These are phyloP conservation scores for Begonia loranthoides DNA, from an alignment of 306 rosid genomes.

Conservation along the genomic window DNA sequence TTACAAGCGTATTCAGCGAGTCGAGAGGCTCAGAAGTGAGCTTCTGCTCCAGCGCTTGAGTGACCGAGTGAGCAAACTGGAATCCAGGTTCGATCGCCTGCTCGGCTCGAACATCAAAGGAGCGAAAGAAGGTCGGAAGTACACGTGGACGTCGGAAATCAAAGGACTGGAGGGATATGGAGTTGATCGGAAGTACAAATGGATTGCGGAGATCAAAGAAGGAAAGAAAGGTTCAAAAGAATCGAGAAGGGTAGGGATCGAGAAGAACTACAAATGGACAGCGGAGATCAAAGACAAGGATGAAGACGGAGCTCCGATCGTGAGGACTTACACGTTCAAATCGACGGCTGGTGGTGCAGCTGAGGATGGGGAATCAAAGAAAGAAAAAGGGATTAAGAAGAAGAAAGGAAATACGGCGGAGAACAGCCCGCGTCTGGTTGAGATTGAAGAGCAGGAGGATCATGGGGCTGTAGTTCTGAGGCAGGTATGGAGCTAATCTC, in stretches of 20 bases:
- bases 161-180: constrained; percentile 38
- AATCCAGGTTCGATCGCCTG: constrained; percentile 53
- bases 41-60: constrained; percentile 27
- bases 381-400: constrained; percentile 7
- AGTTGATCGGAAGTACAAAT: constrained; percentile 60
- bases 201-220: constrained; percentile 51
- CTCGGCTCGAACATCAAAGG: constrained; percentile 7
- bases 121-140: constrained; percentile 42
- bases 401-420: constrained; percentile 27
- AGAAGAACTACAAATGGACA: constrained; percentile 56
- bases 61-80: constrained; percentile 58
- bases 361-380: constrained; percentile 7
- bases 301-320: constrained; percentile 23
- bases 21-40: constrained; percentile 30
- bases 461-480: constrained; percentile 59
- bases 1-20: constrained; percentile 28
- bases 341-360: constrained; percentile 30
- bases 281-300: constrained; percentile 78
- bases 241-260: constrained; percentile 5
- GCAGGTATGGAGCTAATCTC: constrained; percentile 34
- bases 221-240: constrained; percentile 30
- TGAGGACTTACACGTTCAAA: constrained; percentile 44
- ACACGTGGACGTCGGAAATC: constrained; percentile 78
- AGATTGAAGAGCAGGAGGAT: constrained; percentile 53
- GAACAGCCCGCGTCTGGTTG: constrained; percentile 47